Percentiles rank a stretch among this genome's conserved stretches.
These are phyloP conservation scores for Apostasia shenzhenica DNA, from an alignment of 106 monocot genomes.

Conservation along the genomic window DNA sequence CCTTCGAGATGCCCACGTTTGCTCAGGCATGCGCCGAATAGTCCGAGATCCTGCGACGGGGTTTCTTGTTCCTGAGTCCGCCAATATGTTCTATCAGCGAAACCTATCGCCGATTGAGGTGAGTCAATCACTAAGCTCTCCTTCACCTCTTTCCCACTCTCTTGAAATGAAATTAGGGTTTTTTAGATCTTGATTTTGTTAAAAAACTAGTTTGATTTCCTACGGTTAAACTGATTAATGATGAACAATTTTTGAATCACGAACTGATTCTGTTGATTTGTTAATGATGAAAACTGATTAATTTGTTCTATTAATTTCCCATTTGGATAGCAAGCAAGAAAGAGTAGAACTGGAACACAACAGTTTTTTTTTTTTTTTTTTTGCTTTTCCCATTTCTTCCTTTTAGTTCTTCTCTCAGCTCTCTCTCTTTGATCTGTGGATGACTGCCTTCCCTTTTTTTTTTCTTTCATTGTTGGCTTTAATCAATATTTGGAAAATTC, in stretches of 20 bases:
- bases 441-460: no score
- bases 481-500: no score
- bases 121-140: not conserved
- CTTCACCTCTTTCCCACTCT: not conserved
- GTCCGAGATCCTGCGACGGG: constrained; percentile 27
- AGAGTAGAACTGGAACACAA: not conserved
- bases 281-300: not conserved
- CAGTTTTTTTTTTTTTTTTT: not conserved
- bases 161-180: not conserved
- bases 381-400: not conserved
- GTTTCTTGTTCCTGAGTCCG: constrained; percentile 34
- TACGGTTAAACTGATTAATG: no score
- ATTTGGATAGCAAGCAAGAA: not conserved
- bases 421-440: no score
- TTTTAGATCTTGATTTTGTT: not conserved
- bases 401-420: no score
- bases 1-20: constrained; percentile 40
- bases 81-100: constrained; percentile 61
- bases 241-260: no score
- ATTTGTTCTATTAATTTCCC: not conserved
- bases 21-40: constrained; percentile 36
- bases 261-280: no score
- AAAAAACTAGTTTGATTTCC: not conserved
- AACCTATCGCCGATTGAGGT: constrained; percentile 81
- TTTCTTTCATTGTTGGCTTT: no score